Evolutionary conservation across 2,329 filamentous ascomycete genomes (phyloP).

Genomic region (Purpureocillium takamizusanense): DNA sequence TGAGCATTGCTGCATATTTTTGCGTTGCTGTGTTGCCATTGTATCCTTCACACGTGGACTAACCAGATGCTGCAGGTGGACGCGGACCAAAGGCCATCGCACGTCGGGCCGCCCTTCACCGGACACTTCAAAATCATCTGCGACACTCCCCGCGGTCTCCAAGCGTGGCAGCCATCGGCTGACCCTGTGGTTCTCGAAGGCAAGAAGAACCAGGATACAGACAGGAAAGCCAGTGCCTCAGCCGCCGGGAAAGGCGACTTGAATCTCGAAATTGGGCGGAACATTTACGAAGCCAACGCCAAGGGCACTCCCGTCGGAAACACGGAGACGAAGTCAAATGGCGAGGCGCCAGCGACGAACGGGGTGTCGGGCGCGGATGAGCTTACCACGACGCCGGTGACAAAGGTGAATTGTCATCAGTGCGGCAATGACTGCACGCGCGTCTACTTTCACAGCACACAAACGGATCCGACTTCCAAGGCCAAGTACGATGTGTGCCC

Average conservation of each 20-base stretch:
- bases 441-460: slow-evolving; percentile 50
- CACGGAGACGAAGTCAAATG: slow-evolving; percentile 63
- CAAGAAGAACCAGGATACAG: slow-evolving; percentile 57
- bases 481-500: slow-evolving; percentile 84
- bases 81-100: slow-evolving; percentile 87
- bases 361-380: slow-evolving; percentile 52
- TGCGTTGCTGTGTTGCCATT: too few relatives aligned
- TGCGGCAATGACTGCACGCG: slow-evolving; percentile 83
- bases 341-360: slow-evolving; percentile 60
- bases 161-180: slow-evolving; percentile 87
- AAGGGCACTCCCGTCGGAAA: slow-evolving; percentile 66
- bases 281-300: slow-evolving; percentile 88
- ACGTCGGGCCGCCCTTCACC: slow-evolving; percentile 92
- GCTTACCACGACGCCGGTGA: slow-evolving; percentile 54
- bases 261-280: slow-evolving; percentile 87
- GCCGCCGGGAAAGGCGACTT: slow-evolving; percentile 67
- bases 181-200: slow-evolving; percentile 59
- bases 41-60: background rate
- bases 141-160: slow-evolving; percentile 88
- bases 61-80: slow-evolving; percentile 60
- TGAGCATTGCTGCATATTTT: slow-evolving; percentile 27
- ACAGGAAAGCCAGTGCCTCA: slow-evolving; percentile 59
- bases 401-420: slow-evolving; percentile 74
- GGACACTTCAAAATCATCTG: slow-evolving; percentile 95
- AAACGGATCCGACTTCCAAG: slow-evolving; percentile 51